Evolutionary conservation across 2,329 filamentous ascomycete species (phyloP).

Genomic region (Emmonsia crescens): DNA sequence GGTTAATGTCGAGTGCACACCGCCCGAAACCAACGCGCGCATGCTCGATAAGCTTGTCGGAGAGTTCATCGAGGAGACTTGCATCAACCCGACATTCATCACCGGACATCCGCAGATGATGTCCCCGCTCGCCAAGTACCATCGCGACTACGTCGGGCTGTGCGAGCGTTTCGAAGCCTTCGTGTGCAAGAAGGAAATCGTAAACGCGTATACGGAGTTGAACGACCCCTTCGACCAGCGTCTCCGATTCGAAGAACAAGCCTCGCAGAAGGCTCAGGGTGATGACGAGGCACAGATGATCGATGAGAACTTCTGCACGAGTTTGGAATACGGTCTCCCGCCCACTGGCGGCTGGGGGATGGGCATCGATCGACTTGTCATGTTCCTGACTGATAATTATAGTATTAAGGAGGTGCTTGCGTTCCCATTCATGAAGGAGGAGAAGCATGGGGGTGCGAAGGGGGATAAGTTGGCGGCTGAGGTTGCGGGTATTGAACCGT

Average conservation of each 20-base stretch:
- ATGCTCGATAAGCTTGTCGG: constrained; percentile 94
- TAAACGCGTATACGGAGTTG: constrained; percentile 95
- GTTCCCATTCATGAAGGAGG: constrained; percentile 97
- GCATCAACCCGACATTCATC: constrained; percentile 88
- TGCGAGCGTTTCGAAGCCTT: constrained; percentile 98
- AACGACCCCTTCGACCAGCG: constrained; percentile 95
- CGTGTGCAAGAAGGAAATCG: constrained; percentile 93
- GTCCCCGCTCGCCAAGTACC: constrained; percentile 93
- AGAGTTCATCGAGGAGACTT: constrained; percentile 90
- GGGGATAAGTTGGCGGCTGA: constrained; percentile 46
- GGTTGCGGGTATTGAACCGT: constrained; percentile 49
- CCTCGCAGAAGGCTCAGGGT: constrained; percentile 86
- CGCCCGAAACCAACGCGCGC: constrained; percentile 82
- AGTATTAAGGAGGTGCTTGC: constrained; percentile 91
- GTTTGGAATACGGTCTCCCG: constrained; percentile 80
- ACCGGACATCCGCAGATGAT: constrained; percentile 76
- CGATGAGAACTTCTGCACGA: constrained; percentile 88
- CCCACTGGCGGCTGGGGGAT: constrained; percentile 95
- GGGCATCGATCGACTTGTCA: constrained; percentile 86
- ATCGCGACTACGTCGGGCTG: constrained; percentile 68
- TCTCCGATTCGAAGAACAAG: constrained; percentile 86
- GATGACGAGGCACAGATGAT: constrained; percentile 95
- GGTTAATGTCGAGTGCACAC: constrained; percentile 78
- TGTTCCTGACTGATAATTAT: constrained; percentile 95
- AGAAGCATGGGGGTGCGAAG: constrained; percentile 42